Evolutionary conservation across 257 asterid species (phyloP).

Genomic region (Anisodus tanguticus): DNA sequence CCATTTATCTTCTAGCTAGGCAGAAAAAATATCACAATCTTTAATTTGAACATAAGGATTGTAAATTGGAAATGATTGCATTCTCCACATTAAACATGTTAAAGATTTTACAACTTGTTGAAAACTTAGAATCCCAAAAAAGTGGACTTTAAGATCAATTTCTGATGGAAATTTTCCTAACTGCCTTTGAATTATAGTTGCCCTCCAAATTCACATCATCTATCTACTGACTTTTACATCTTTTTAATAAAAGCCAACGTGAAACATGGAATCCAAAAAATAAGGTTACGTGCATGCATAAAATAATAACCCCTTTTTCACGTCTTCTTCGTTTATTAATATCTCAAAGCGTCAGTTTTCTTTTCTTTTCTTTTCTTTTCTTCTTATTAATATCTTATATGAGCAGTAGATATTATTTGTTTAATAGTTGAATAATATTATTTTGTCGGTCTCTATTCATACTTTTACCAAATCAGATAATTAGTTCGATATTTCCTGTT

Average conservation of each 20-base stretch:
- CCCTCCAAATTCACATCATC: background rate
- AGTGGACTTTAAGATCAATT: background rate
- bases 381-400: too few species aligned
- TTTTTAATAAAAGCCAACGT: background rate
- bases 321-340: background rate
- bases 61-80: too few species aligned
- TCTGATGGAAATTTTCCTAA: background rate
- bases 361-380: background rate
- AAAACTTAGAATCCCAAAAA: background rate
- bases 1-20: too few species aligned
- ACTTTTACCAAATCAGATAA: too few species aligned
- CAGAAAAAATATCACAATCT: too few species aligned
- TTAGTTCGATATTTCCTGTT: too few species aligned
- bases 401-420: too few species aligned
- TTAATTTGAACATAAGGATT: too few species aligned
- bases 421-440: too few species aligned
- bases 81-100: background rate
- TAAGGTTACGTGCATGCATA: slow-evolving; percentile 8
- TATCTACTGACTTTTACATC: background rate
- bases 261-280: slow-evolving; percentile 6
- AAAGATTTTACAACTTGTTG: background rate
- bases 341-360: background rate
- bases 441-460: too few species aligned
- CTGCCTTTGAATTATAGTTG: background rate
- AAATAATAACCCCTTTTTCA: background rate